These are phyloP conservation scores for Umbellularia californica DNA, from an alignment of 164 flowering plant genomes.

Conservation along the genomic window DNA sequence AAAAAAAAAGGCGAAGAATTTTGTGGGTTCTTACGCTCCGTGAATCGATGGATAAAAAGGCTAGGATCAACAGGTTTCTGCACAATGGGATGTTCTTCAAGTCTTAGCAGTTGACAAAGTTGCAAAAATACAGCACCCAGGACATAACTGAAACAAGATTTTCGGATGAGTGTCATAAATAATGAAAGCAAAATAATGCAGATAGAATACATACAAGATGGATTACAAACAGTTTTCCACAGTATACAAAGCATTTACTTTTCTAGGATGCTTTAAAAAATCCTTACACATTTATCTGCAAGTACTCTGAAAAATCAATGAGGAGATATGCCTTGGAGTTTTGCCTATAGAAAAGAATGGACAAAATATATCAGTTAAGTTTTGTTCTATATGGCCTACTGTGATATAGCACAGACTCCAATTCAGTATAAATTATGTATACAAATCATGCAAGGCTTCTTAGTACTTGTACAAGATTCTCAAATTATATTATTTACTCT, in stretches of 20 bases:
- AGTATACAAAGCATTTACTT: background rate
- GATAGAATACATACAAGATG: background rate
- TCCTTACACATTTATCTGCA: slow-evolving; percentile 74
- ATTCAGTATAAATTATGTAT: no score
- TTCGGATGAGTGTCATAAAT: background rate
- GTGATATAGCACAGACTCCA: no score
- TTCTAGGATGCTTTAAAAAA: background rate
- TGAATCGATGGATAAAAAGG: slow-evolving; percentile 70
- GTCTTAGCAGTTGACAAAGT: slow-evolving; percentile 70
- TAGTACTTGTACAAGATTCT: no score
- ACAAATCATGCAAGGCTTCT: no score
- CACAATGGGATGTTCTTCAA: slow-evolving; percentile 56
- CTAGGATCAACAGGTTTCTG: slow-evolving; percentile 91
- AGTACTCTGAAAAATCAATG: slow-evolving; percentile 75
- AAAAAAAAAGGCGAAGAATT: background rate
- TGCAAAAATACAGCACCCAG: slow-evolving; percentile 92
- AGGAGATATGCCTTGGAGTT: slow-evolving; percentile 65
- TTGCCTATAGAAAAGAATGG: slow-evolving; percentile 42
- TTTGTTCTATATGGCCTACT: no score
- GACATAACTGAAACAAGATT: slow-evolving; percentile 55
- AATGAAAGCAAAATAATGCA: background rate
- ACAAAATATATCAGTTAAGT: background rate
- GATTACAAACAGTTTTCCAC: background rate
- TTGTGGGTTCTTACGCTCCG: slow-evolving; percentile 40
- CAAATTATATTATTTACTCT: no score